Evolutionary conservation across 2,329 filamentous ascomycete species (phyloP).

Genomic region (Xylaria sp.): DNA sequence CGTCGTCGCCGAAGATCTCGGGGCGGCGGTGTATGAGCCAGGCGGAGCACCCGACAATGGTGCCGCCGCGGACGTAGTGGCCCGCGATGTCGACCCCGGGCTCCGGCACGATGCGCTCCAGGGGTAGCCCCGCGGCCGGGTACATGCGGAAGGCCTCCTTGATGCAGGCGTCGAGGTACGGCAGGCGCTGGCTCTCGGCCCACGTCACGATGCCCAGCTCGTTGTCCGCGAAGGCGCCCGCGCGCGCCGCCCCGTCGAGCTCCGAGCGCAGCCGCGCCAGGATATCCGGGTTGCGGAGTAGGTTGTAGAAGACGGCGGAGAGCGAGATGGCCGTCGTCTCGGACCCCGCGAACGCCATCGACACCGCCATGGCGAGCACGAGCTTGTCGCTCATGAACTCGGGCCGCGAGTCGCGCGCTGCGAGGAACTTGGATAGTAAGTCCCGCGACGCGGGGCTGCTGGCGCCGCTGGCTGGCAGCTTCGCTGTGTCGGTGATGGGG

Average conservation of each 20-base stretch:
- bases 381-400: conserved; percentile 77
- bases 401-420: conserved; percentile 73
- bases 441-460: conserved; percentile 59
- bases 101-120: conserved; percentile 78
- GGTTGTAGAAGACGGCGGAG: conserved; percentile 77
- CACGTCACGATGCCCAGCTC: conserved; percentile 74
- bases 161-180: conserved; percentile 81
- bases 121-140: conserved; percentile 76
- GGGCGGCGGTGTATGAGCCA: conserved; percentile 78
- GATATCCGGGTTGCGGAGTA: conserved; percentile 70
- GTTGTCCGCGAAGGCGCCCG: conserved; percentile 62
- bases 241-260: conserved; percentile 67
- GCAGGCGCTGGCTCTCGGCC: conserved; percentile 74
- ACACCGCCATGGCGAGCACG: conserved; percentile 77
- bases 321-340: conserved; percentile 84
- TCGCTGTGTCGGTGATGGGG: conserved; percentile 52
- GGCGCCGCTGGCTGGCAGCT: not conserved
- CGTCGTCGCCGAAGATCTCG: conserved; percentile 75
- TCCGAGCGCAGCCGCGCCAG: conserved; percentile 69
- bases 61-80: conserved; percentile 72
- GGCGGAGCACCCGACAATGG: conserved; percentile 78
- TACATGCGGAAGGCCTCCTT: conserved; percentile 83
- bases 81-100: conserved; percentile 73
- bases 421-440: conserved; percentile 77
- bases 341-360: conserved; percentile 78